A percentile compares a stretch with the other conserved stretches of the same genome.
These are phyloP conservation scores for Ascoidea tarda DNA, from an alignment of 805 yeast genomes.

Conservation along the genomic window DNA sequence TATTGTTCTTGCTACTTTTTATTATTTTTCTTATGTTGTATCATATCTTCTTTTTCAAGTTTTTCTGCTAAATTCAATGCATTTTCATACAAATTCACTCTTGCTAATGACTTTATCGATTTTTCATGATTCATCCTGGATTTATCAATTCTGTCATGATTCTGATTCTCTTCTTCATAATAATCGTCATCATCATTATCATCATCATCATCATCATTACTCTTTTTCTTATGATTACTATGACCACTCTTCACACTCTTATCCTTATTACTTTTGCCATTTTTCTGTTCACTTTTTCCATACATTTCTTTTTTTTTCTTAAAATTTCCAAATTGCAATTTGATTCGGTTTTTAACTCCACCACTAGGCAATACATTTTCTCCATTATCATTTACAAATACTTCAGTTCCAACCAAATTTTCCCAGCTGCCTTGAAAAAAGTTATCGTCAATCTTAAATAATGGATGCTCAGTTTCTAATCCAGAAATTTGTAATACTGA, in stretches of 20 bases:
- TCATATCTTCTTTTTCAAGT: too few relatives aligned
- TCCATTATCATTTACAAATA: conserved; percentile 19
- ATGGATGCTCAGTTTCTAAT: conserved; percentile 36
- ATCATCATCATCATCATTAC: not conserved
- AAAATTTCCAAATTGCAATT: too few relatives aligned
- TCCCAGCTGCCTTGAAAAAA: conserved; percentile 69
- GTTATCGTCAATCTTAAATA: conserved; percentile 41
- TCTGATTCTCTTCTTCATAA: not conserved
- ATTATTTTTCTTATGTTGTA: too few relatives aligned
- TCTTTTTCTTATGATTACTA: not conserved
- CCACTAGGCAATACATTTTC: conserved; percentile 5
- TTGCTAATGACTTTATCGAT: too few relatives aligned
- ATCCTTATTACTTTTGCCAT: not conserved
- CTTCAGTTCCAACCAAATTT: conserved; percentile 65
- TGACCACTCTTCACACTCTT: not conserved
- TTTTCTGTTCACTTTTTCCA: too few relatives aligned
- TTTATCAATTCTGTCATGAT: not conserved
- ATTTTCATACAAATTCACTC: too few relatives aligned
- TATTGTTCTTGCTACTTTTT: too few relatives aligned
- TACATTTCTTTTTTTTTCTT: too few relatives aligned
- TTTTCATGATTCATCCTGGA: too few relatives aligned
- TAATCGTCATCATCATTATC: not conserved
- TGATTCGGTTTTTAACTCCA: not conserved
- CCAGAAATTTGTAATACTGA: conserved; percentile 42
- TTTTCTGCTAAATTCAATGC: too few relatives aligned